These are phyloP conservation scores for Nannochloris sp. DNA, from an alignment of 139 green algal genomes.

Conservation along the genomic window DNA sequence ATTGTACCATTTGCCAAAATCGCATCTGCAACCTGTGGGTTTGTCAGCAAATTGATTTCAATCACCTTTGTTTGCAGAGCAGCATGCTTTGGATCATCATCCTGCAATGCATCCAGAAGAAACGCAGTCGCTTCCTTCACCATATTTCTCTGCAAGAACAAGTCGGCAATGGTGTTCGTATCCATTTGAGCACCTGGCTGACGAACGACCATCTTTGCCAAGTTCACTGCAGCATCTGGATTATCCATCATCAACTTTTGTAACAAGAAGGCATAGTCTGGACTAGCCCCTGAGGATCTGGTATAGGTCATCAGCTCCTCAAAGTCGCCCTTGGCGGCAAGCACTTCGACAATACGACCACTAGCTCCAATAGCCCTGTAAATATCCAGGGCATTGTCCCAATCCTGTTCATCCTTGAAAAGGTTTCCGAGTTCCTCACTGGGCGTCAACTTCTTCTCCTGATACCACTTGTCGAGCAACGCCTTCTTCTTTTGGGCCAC, in stretches of 20 bases:
- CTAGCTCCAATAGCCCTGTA: constrained; percentile 74
- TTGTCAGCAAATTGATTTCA: constrained; percentile 99
- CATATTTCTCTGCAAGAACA: constrained; percentile 93
- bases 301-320: constrained; percentile 70
- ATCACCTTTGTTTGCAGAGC: constrained; percentile 91
- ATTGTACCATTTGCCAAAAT: constrained; percentile 91
- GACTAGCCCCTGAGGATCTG: constrained; percentile 64
- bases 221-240: constrained; percentile 79
- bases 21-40: constrained; percentile 92
- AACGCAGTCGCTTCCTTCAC: constrained; percentile 91
- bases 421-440: constrained; percentile 95
- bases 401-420: constrained; percentile 66
- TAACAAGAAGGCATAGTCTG: constrained; percentile 95
- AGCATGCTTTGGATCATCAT: constrained; percentile 81
- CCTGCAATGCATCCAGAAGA: constrained; percentile 91
- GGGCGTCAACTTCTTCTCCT: constrained; percentile 84
- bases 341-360: constrained; percentile 57
- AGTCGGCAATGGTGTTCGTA: constrained; percentile 88
- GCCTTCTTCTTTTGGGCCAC: constrained; percentile 98
- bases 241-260: constrained; percentile 91
- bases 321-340: constrained; percentile 94
- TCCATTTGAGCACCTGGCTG: constrained; percentile 66
- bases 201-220: constrained; percentile 91
- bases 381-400: constrained; percentile 84
- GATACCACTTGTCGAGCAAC: constrained; percentile 92